phyloP scores from a whole-genome alignment of 2,329 filamentous ascomycete species.

The Didymella pomorum region DNA sequence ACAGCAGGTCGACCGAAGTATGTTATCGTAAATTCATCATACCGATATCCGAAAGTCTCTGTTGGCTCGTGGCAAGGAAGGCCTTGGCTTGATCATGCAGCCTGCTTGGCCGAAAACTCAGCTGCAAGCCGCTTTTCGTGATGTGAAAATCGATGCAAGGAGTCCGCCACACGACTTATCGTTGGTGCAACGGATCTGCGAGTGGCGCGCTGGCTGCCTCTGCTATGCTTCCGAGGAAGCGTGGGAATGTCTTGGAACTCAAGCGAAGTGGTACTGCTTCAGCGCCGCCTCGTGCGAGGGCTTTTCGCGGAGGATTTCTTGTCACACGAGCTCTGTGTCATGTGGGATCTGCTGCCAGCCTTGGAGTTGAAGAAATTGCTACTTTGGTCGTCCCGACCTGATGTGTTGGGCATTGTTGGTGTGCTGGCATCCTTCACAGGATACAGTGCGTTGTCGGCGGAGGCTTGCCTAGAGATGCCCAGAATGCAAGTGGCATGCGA shows the following conservation, averaged over 20 bases:
- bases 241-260: slow-evolving; percentile 3
- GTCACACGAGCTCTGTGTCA: background rate
- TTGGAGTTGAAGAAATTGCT: background rate
- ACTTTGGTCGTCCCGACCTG: background rate
- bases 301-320: background rate
- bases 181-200: slow-evolving; percentile 10
- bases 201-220: background rate
- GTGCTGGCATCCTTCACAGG: background rate
- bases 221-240: slow-evolving; percentile 2
- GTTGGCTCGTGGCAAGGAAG: slow-evolving; percentile 8
- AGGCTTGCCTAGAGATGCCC: slow-evolving; percentile 6
- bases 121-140: slow-evolving; percentile 14
- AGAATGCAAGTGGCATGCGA: slow-evolving; percentile 3
- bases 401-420: background rate
- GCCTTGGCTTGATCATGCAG: slow-evolving; percentile 13
- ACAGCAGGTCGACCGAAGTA: background rate
- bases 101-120: slow-evolving; percentile 16
- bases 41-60: background rate
- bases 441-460: slow-evolving; percentile 4
- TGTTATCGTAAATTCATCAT: background rate
- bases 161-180: background rate
- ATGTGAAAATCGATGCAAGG: slow-evolving; percentile 6
- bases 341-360: slow-evolving; percentile 9
- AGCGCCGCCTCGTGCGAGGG: slow-evolving; percentile 11
- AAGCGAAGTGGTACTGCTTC: slow-evolving; percentile 17